Evolutionary conservation across 2,329 filamentous ascomycete species (phyloP), one percentile per base, ranked within the genome.

Genomic region (Pochonia chlamydosporia): DNA sequence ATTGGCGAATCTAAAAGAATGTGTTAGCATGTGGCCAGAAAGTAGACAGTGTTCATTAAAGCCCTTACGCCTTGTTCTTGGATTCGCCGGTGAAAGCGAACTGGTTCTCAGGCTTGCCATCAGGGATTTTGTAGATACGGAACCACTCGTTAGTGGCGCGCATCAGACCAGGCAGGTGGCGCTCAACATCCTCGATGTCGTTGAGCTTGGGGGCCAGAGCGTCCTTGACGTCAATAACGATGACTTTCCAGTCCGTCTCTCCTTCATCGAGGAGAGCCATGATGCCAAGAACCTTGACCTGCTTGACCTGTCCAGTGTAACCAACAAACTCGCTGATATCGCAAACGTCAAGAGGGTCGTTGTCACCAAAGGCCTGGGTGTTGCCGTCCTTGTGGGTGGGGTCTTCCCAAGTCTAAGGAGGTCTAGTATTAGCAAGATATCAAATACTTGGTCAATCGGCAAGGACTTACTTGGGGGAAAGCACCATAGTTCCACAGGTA

Each of bases 401-500:
- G 78, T 99, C 93, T 76, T 99, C 93, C 93, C 93, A 99, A 61
- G 93, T 99, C 91, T 96, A 64, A 41, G 35, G 21, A 33, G 43
- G 3, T 16, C 26, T 16, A 48, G 49, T 39, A 20, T 10, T 39
- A 23, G 7, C 31, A 41, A n/a, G 9, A n/a, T 42, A 8, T 35
- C 13, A 24, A 6, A 45, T 14, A 36, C 10, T 14, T 41, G 52
- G 30, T 46, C 47, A 41, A 39, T 13, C n/a, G n/a, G 4, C 18
- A 21, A 23, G 21, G 31, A 21, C 79, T 66, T 79, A 93, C 89
- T 79, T 93, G 89, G 63, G 93, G 93, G 85, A 99, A 97, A 72
- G 91, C 91, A 76, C 93, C 93, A 76, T 99, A 99, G 84, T 99
- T 99, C 93, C 93, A 99, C 63, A 99, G 89, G 75, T 99, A 99